These are phyloP conservation scores for Aspergillus persii DNA, from an alignment of 2,329 filamentous ascomycete genomes.

Conservation along the genomic window DNA sequence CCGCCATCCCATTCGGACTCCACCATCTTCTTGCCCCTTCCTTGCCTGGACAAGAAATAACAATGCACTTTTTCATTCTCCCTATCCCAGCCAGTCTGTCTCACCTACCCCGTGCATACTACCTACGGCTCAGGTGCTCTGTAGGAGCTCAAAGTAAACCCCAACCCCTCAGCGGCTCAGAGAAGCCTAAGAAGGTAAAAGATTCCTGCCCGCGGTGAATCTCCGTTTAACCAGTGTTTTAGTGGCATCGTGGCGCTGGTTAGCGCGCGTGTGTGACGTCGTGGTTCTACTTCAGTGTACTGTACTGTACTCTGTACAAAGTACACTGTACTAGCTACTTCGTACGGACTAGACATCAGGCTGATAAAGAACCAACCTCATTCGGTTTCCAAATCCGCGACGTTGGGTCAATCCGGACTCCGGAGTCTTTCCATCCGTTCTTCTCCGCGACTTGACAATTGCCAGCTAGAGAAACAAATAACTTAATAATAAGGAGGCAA, in stretches of 20 bases:
- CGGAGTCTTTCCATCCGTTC: background rate
- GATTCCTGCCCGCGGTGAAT: background rate
- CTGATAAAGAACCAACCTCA: background rate
- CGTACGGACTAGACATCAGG: background rate
- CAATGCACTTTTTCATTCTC: too few relatives aligned
- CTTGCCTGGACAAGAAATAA: too few relatives aligned
- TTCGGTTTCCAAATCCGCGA: background rate
- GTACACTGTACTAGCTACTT: too few relatives aligned
- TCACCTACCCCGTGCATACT: slow-evolving; percentile 4
- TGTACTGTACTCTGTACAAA: too few relatives aligned
- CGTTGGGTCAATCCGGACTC: background rate
- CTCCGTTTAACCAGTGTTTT: slow-evolving; percentile 11
- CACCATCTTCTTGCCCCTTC: background rate
- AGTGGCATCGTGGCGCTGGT: slow-evolving; percentile 13
- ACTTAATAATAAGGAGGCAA: too few relatives aligned
- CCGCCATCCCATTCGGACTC: background rate
- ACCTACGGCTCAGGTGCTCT: too few relatives aligned
- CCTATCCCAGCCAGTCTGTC: background rate
- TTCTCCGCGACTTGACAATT: background rate
- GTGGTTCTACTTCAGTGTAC: background rate
- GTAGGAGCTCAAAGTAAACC: background rate
- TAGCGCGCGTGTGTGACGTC: slow-evolving; percentile 14
- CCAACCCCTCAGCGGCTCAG: background rate
- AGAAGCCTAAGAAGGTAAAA: background rate
- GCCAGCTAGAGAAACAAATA: background rate